Conservation (phyloP, 73 alveolate genomes). For the Durusdinium trenchii region DNA sequence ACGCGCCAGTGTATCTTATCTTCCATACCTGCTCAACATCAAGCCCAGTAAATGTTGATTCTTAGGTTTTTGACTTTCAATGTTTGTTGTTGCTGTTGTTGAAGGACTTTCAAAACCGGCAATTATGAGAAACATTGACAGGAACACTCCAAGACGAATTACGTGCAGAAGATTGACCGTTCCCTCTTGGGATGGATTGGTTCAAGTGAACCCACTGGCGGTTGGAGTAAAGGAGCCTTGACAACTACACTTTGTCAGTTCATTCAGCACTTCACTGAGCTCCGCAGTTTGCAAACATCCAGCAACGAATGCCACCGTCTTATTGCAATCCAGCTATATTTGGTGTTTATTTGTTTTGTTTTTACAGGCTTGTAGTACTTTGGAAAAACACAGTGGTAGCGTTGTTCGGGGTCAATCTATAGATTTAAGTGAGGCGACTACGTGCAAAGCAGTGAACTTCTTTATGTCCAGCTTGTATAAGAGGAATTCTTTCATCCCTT, state of each 20-base stretch:
- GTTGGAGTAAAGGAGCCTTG: conserved; percentile 44
- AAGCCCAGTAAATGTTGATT: too few relatives aligned
- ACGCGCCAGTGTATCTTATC: too few relatives aligned
- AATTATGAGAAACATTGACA: not conserved
- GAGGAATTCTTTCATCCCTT: not conserved
- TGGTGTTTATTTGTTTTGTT: not conserved
- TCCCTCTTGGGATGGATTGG: conserved; percentile 61
- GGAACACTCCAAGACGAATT: conserved; percentile 41
- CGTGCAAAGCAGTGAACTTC: conserved; percentile 32
- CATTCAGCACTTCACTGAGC: not conserved
- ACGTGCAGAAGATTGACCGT: conserved; percentile 37
- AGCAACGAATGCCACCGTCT: not conserved
- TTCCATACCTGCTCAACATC: too few relatives aligned
- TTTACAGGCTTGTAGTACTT: not conserved
- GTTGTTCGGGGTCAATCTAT: not conserved
- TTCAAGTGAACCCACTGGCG: not conserved
- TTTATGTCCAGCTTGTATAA: not conserved
- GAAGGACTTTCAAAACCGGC: too few relatives aligned
- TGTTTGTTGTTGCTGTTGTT: too few relatives aligned
- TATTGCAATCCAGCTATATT: not conserved
- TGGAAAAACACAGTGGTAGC: too few relatives aligned
- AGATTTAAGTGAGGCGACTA: not conserved
- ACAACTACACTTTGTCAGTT: conserved; percentile 20
- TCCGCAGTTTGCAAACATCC: not conserved
- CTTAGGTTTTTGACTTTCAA: too few relatives aligned